phyloP scores from a whole-genome alignment of 768 basidiomycete genomes.

The Psilocybe cubensis region DNA sequence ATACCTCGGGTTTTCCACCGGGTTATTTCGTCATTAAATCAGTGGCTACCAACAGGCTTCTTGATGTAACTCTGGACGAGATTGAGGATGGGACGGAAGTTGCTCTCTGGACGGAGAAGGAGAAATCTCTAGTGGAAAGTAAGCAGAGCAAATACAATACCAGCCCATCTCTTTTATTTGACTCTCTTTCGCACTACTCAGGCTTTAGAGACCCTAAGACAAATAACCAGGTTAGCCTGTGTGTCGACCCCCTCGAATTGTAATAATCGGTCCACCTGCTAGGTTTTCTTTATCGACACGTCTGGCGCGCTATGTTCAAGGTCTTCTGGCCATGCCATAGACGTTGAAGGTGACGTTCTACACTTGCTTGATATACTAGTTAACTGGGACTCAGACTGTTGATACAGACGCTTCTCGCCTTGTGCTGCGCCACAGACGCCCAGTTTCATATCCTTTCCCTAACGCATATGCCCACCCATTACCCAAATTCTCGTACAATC shows the following conservation, averaged over 20 bases:
- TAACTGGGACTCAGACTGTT: neutral
- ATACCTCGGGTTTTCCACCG: constrained; percentile 48
- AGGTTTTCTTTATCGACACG: constrained; percentile 87
- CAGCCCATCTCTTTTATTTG: too few species aligned
- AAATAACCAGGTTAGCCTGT: constrained; percentile 67
- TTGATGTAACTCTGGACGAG: constrained; percentile 58
- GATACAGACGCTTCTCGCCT: constrained; percentile 58
- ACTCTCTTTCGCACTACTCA: too few species aligned
- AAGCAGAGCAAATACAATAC: constrained; percentile 27
- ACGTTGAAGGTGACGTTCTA: constrained; percentile 62
- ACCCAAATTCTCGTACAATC: constrained; percentile 67
- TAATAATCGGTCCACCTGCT: neutral
- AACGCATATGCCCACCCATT: constrained; percentile 78
- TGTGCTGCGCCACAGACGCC: constrained; percentile 78
- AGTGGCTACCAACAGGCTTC: constrained; percentile 51
- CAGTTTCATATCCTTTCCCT: constrained; percentile 76
- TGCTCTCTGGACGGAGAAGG: constrained; percentile 73
- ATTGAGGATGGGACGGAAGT: constrained; percentile 66
- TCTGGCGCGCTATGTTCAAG: constrained; percentile 79
- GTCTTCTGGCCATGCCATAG: constrained; percentile 80
- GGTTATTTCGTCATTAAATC: constrained; percentile 71
- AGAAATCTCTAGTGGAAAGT: constrained; percentile 81
- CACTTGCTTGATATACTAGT: neutral
- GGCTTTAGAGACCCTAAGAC: constrained; percentile 69
- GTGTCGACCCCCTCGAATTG: neutral